Evolutionary conservation across 331 rosid species (phyloP).

Genomic region (Erythrophleum ivorense): DNA sequence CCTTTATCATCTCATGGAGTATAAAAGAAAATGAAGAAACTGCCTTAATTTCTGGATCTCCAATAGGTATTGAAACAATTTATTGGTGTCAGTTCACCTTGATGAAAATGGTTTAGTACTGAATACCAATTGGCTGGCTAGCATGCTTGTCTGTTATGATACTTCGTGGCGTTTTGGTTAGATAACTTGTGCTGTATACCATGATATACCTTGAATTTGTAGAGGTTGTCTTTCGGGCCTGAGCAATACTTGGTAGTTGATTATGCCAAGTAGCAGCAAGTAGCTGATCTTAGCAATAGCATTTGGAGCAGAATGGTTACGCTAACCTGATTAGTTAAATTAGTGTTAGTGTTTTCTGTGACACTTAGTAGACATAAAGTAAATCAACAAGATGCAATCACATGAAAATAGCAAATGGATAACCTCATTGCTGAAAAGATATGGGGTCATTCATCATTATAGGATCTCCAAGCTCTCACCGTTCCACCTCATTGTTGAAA

Average conservation of each 20-base stretch:
- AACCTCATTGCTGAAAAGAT: background rate
- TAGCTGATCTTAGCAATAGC: background rate
- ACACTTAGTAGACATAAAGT: background rate
- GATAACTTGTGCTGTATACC: background rate
- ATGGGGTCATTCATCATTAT: background rate
- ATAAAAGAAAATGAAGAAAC: background rate
- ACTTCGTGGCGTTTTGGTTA: background rate
- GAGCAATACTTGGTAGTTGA: constrained; percentile 1
- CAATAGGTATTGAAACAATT: background rate
- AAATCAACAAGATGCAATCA: background rate
- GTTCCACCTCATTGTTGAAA: background rate
- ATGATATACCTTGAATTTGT: background rate
- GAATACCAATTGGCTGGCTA: background rate
- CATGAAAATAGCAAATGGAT: background rate
- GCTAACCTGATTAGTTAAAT: background rate
- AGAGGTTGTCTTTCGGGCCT: background rate
- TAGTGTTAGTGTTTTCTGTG: background rate
- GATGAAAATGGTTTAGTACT: constrained; percentile 26
- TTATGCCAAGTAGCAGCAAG: background rate
- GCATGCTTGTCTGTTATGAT: constrained; percentile 23
- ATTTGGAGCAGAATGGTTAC: background rate
- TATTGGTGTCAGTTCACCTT: background rate
- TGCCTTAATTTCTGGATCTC: background rate
- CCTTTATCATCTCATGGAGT: background rate
- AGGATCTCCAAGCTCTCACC: background rate